Percentiles rank a stretch among this genome's conserved stretches.
phyloP scores from a whole-genome alignment of 169 alveolate species.

The Amoebophrya sp. region DNA sequence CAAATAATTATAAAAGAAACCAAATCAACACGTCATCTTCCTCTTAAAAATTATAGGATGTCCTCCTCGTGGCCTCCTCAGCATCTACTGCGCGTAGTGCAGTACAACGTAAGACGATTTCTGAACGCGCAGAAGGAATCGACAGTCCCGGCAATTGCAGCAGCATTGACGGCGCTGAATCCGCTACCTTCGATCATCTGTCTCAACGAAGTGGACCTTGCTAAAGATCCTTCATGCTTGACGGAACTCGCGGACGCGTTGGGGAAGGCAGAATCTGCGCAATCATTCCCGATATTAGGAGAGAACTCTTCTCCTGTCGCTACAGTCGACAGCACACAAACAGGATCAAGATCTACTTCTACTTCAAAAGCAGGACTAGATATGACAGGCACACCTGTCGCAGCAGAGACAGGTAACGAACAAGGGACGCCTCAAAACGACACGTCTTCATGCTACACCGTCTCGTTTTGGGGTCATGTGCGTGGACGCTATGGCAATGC shows the following conservation, averaged over 20 bases:
- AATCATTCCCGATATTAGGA: no score
- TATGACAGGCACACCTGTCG: no score
- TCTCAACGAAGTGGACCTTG: not conserved
- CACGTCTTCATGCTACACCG: no score
- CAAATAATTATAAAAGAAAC: no score
- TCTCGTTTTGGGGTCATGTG: conserved; percentile 5
- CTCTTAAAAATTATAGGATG: no score
- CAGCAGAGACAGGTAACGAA: no score
- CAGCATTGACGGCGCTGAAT: not conserved
- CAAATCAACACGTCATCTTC: no score
- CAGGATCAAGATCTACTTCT: not conserved
- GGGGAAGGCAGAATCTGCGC: no score
- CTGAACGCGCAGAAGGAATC: not conserved
- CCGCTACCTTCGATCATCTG: not conserved
- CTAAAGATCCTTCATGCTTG: not conserved
- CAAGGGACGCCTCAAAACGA: no score
- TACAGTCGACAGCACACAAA: not conserved
- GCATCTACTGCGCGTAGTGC: not conserved
- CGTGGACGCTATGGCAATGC: not conserved
- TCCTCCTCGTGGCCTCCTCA: no score
- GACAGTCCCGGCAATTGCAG: not conserved
- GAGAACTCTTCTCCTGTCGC: no score
- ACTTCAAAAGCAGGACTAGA: no score
- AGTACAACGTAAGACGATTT: conserved; percentile 4
- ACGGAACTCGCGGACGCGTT: not conserved